A percentile compares a stretch with the other conserved stretches of the same genome.
Evolutionary conservation across 805 yeast species (phyloP).

Genomic region (Sugiyamaella americana): DNA sequence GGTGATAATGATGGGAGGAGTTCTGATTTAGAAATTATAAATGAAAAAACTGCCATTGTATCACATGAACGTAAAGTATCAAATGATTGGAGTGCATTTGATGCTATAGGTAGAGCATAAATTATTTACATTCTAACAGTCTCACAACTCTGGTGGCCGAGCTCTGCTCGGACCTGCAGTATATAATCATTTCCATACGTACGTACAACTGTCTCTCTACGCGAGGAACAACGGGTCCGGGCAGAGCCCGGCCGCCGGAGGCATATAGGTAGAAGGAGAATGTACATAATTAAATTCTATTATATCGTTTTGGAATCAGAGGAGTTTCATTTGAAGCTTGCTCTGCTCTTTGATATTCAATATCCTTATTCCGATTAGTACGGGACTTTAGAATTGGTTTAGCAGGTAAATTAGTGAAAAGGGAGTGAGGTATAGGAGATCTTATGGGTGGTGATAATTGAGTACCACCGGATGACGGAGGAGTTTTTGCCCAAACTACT

Average conservation of each 20-base stretch:
- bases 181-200: background rate
- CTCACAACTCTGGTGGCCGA: too few relatives aligned
- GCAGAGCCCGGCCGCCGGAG: background rate
- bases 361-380: conserved; percentile 8
- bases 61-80: background rate
- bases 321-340: background rate
- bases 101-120: conserved; percentile 27
- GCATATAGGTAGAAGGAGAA: background rate
- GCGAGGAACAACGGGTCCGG: background rate
- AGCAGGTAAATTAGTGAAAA: background rate
- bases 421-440: background rate
- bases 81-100: conserved; percentile 36
- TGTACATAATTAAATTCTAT: background rate
- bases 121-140: background rate
- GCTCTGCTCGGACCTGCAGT: too few relatives aligned
- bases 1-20: too few relatives aligned
- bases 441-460: too few relatives aligned
- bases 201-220: background rate
- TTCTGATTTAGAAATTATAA: conserved; percentile 3
- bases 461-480: background rate
- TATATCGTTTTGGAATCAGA: background rate
- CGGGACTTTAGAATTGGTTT: conserved; percentile 14
- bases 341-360: conserved; percentile 5
- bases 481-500: background rate
- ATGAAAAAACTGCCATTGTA: conserved; percentile 1